Conservation (phyloP, 805 yeast species). For the Lipomyces japonicus region DNA sequence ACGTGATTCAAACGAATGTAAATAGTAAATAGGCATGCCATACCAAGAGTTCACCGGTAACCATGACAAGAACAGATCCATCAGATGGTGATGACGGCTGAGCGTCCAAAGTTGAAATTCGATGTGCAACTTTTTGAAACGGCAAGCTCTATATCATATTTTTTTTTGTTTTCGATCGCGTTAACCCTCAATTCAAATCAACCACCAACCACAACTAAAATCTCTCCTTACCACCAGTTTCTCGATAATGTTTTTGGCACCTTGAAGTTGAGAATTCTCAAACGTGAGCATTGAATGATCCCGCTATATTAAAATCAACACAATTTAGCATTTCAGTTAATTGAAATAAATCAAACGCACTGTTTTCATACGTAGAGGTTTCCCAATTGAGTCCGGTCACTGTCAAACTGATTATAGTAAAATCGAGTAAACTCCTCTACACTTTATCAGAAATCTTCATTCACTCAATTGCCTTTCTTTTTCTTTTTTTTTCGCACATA, state of each 20-base stretch:
- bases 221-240: constrained; percentile 53
- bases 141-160: constrained; percentile 54
- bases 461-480: neutral
- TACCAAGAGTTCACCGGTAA: constrained; percentile 85
- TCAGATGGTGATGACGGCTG: constrained; percentile 94
- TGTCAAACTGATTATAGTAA: constrained; percentile 92
- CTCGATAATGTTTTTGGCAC: constrained; percentile 88
- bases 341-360: neutral
- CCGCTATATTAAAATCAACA: constrained; percentile 46
- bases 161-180: neutral
- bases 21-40: constrained; percentile 3
- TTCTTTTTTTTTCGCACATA: neutral
- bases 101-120: constrained; percentile 92
- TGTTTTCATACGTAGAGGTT: constrained; percentile 63
- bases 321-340: neutral
- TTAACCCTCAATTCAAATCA: neutral
- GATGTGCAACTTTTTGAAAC: constrained; percentile 87
- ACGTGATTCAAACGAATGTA: neutral
- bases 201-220: neutral
- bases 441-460: neutral
- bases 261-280: constrained; percentile 91
- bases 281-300: constrained; percentile 97
- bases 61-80: constrained; percentile 88
- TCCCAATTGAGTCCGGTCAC: constrained; percentile 87
- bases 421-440: constrained; percentile 81